Base-by-base conservation (phyloP, 1,139 yeast genomes). In the Geotrichum phurueaensis region DNA sequence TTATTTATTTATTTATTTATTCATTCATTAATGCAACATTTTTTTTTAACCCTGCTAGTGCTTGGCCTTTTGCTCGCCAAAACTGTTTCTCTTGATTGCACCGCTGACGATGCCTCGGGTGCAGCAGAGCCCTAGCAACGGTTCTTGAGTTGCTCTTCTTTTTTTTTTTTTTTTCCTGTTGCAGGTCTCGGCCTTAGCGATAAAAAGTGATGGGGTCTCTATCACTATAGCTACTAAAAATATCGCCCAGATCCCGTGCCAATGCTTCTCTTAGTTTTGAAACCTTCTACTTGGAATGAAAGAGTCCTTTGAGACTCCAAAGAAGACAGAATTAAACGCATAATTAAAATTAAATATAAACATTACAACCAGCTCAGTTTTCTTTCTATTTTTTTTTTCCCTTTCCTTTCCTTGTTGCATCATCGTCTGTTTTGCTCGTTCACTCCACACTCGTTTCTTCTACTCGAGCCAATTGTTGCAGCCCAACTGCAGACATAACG, bases 301-400 rank as follows among this genome's bases (percentile, higher is more conserved):
- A 27, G 31, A 1, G 31, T 10, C 31, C 31, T 27, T 27, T 27
- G 31, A 27, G 31, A 27, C 31, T 27, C 9, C 5, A 10, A 27
- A 27, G 31, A 27, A 25, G 29, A 25, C 29, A 25, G 2, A 27
- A 1, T 27, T 27, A 27, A 27, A n/a, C n/a, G n/a, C n/a, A n/a
- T n/a, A 27, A 27, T 27, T 4, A 4, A 1, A 27, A 25, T 25
- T 25, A 27, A 5, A 27, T 5, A 27, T 27, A 27, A 27, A 4
- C 31, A 27, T 1, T 10, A 5, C 31, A 7, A 27, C 31, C 23
- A 39, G 13, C 31, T 20, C 29, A 52, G 20, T 36, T 23, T 53
- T 53, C 45, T 56, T 53, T 59, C 36, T 53, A 33, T 23, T 48
- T 22, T 53, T 51, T 29, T 31, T 51, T 39, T 31, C 33, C 27